Evolutionary conservation across 2,329 filamentous ascomycete species (phyloP).

Genomic region (Diaporthe citrichinensis): DNA sequence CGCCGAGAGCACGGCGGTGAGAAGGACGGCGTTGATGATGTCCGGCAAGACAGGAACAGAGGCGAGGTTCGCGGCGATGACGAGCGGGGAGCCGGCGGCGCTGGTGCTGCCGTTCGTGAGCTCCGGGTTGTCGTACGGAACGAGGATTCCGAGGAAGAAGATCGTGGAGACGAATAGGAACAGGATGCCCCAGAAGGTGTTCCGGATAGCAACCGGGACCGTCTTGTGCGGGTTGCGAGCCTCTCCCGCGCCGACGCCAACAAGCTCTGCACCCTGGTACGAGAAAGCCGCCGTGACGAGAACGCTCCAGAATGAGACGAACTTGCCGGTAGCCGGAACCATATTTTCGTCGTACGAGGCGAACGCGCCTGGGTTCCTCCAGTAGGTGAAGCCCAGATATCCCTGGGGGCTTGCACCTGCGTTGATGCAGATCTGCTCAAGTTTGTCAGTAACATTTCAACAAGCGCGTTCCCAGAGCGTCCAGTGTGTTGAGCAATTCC

Average conservation of each 20-base stretch:
- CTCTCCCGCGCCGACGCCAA: constrained; percentile 84
- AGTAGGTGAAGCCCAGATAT: constrained; percentile 82
- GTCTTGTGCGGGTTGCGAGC: constrained; percentile 79
- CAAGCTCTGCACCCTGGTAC: constrained; percentile 81
- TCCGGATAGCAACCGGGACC: constrained; percentile 80
- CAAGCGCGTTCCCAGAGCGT: background rate
- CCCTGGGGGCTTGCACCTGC: constrained; percentile 78
- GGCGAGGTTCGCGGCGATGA: constrained; percentile 72
- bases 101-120: constrained; percentile 68
- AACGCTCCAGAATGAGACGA: constrained; percentile 79
- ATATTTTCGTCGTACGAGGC: constrained; percentile 48
- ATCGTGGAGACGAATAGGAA: constrained; percentile 75
- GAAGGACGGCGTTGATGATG: constrained; percentile 83
- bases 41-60: constrained; percentile 74
- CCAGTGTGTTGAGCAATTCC: background rate
- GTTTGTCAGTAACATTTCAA: background rate
- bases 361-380: constrained; percentile 78
- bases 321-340: constrained; percentile 65
- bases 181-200: constrained; percentile 83
- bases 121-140: constrained; percentile 72
- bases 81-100: constrained; percentile 76
- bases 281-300: constrained; percentile 78
- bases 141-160: constrained; percentile 80
- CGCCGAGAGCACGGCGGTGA: constrained; percentile 84
- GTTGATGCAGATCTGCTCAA: constrained; percentile 74